Conservation (phyloP, 2,329 filamentous ascomycete genomes). For the Neoarthrinium moseri region DNA sequence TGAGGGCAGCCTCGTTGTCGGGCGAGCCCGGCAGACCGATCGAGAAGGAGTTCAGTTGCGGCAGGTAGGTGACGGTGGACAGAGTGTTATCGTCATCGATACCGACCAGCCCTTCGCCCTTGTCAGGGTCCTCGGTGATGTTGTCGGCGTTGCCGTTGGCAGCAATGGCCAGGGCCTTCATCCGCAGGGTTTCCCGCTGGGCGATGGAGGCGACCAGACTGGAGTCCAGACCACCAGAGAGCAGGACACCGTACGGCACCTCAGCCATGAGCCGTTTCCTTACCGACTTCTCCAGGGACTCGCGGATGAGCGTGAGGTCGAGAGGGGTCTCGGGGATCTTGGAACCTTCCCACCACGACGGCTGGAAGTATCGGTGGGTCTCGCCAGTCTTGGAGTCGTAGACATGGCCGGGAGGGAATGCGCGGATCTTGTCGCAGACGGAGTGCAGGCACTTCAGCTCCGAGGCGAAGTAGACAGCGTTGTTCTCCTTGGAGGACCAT, state of each 20-base stretch:
- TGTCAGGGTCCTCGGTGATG: constrained; percentile 50
- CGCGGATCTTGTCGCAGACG: constrained; percentile 91
- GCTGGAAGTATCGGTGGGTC: constrained; percentile 85
- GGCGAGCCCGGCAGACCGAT: constrained; percentile 93
- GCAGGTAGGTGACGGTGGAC: constrained; percentile 85
- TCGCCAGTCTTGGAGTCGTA: constrained; percentile 91
- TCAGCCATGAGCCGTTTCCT: constrained; percentile 98
- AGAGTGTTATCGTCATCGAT: constrained; percentile 92
- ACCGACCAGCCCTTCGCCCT: constrained; percentile 76
- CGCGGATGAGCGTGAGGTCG: constrained; percentile 79
- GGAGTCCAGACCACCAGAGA: constrained; percentile 94
- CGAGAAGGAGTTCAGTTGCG: constrained; percentile 97
- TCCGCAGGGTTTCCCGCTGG: constrained; percentile 82
- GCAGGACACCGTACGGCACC: constrained; percentile 92
- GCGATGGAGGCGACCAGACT: constrained; percentile 94
- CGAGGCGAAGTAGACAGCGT: constrained; percentile 90
- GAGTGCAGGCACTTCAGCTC: constrained; percentile 92
- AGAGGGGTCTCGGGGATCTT: constrained; percentile 77
- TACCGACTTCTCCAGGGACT: constrained; percentile 84
- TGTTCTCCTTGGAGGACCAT: constrained; percentile 78
- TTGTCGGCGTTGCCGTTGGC: constrained; percentile 39
- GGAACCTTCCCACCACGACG: constrained; percentile 84
- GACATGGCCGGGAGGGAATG: constrained; percentile 92
- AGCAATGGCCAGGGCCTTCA: constrained; percentile 64
- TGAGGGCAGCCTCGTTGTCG: constrained; percentile 85